Evolutionary conservation across 1,139 yeast species (phyloP).

Genomic region (Blastobotrys petasosporus): DNA sequence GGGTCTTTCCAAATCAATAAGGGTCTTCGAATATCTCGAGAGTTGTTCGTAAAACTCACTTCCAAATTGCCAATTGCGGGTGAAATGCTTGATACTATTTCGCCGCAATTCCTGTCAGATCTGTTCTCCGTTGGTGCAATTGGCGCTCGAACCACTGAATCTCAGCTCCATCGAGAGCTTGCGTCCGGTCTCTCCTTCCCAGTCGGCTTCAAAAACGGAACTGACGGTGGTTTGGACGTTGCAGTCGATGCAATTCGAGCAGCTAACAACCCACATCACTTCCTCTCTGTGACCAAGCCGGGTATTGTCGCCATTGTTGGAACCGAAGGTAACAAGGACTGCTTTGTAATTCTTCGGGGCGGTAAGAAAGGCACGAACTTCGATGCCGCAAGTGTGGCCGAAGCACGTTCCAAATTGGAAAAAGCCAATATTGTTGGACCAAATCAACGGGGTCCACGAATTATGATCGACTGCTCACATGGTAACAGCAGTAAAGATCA

Average conservation of each 20-base stretch:
- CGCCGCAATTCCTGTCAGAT: slow-evolving; percentile 89
- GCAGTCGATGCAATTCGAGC: slow-evolving; percentile 93
- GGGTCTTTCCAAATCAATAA: slow-evolving; percentile 91
- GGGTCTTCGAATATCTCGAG: slow-evolving; percentile 84
- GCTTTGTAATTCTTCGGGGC: slow-evolving; percentile 90
- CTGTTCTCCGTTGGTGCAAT: slow-evolving; percentile 91
- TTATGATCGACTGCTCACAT: slow-evolving; percentile 97
- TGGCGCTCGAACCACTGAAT: slow-evolving; percentile 97
- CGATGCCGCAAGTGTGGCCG: slow-evolving; percentile 65
- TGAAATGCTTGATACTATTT: slow-evolving; percentile 95
- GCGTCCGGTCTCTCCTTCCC: slow-evolving; percentile 97
- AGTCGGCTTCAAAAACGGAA: slow-evolving; percentile 94
- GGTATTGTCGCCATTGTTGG: slow-evolving; percentile 95
- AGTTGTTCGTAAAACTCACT: slow-evolving; percentile 78
- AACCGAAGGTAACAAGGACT: slow-evolving; percentile 87
- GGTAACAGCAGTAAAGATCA: slow-evolving; percentile 90
- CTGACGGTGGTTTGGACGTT: slow-evolving; percentile 88
- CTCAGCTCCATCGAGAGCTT: slow-evolving; percentile 91
- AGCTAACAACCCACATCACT: slow-evolving; percentile 89
- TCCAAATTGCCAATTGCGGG: slow-evolving; percentile 85
- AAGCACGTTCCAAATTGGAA: slow-evolving; percentile 58
- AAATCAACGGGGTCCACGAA: slow-evolving; percentile 44
- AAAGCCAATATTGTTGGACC: slow-evolving; percentile 50
- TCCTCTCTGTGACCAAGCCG: slow-evolving; percentile 85
- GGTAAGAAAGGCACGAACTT: slow-evolving; percentile 90